Percentiles rank a stretch among this genome's conserved stretches.
Evolutionary conservation across 2,329 filamentous ascomycete species (phyloP).

Genomic region (Diaporthe sp.): DNA sequence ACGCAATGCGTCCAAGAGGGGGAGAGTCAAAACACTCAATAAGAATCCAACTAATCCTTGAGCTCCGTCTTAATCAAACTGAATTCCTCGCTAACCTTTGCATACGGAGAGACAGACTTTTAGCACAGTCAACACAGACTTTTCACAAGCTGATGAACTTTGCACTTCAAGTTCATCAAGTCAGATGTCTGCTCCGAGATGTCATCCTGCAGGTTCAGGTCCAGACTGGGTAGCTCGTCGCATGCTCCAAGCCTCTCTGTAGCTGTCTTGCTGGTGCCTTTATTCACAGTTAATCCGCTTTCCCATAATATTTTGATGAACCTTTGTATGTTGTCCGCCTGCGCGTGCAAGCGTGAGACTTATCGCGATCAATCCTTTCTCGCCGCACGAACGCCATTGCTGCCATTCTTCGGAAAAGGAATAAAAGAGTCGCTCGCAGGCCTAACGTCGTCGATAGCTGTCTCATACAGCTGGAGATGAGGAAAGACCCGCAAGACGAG

Average conservation of each 20-base stretch:
- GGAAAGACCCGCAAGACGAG: not conserved
- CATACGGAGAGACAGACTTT: not conserved
- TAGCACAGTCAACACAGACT: not conserved
- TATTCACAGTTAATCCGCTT: not conserved
- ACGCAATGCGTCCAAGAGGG: too few relatives aligned
- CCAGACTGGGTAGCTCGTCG: not conserved
- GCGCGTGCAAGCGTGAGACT: not conserved
- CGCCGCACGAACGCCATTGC: constrained; percentile 1
- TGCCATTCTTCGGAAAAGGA: constrained; percentile 36
- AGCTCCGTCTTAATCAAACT: not conserved
- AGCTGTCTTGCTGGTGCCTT: too few relatives aligned
- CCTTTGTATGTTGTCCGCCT: not conserved
- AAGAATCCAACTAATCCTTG: not conserved
- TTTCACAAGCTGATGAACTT: not conserved
- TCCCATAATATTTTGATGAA: not conserved
- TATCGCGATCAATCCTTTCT: not conserved
- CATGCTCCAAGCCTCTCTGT: not conserved
- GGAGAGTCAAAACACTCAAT: not conserved
- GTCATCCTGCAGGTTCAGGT: too few relatives aligned
- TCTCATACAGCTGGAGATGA: constrained; percentile 1
- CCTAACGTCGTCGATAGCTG: constrained; percentile 15
- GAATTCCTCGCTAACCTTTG: too few relatives aligned
- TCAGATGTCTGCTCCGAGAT: not conserved
- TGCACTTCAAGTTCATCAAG: too few relatives aligned
- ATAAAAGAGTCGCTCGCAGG: constrained; percentile 34